Base-by-base conservation (phyloP, 257 asterid species). In the Ajuga chamaepitys region DNA sequence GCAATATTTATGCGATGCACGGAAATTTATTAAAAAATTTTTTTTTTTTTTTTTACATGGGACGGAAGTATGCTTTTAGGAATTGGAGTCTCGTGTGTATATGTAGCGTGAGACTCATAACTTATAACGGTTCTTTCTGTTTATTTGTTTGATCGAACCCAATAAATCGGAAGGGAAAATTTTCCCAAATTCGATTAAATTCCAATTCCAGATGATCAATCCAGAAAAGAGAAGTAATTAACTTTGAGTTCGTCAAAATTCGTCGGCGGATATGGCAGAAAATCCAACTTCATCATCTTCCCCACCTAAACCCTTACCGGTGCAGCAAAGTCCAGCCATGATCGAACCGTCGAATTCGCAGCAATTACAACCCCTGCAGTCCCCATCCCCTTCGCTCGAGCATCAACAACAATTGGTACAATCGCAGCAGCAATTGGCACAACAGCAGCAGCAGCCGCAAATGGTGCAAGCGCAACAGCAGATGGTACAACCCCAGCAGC, bases 261-360 rank as follows among this genome's bases (percentile, higher is more conserved):
- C 30, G 11, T 18, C 18, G 7, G 41, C 54, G 37, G 67, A 54
- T 64, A 90, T 85, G 94, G 95, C 88, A 47, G 97, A 85, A 42
- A 87, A 77, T 78, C 55, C 92, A 42, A 66, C 93, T 5, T 61
- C 83, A 25, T 64, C 88, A 11, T 78, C 90, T 20, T 78, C 95
- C 32, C 88, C 83, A 2, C 89, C 82, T 3, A 87, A 82, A 70
- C 82, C 87, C 78, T 75, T 79, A 14, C 76, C 78, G 32, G 77
- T 78, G 67, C 74, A 71, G 62, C 87, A 75, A 52, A 66, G 63
- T 76, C 63, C 77, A 66, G 68, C 67, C 34, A 70, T 75, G 68
- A 75, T 74, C 3, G 95, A 88, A 30, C 73, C 88, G 30, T 68
- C 84, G 9, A 83, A 82, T 72, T 72, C 82, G 17, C 94, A 81